A percentile compares a stretch with the other conserved stretches of the same genome.
Conservation (phyloP, 1,284 basidiomycete genomes). For the Ceratobasidium papillatum region DNA sequence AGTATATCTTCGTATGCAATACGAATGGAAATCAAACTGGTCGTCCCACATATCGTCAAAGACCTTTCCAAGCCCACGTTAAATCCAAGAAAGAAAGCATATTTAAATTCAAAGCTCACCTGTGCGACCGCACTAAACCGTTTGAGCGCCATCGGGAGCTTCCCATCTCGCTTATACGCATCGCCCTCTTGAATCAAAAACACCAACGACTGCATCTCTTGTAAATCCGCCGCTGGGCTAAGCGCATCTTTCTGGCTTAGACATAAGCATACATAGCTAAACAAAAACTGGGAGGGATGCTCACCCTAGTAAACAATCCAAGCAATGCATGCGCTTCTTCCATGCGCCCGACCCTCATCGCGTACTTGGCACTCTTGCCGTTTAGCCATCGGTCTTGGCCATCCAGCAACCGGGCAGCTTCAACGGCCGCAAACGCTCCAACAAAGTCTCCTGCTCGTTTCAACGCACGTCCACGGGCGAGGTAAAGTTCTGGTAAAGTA, state of each 20-base stretch:
- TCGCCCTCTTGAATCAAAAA: constrained; percentile 88
- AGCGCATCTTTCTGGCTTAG: constrained; percentile 77
- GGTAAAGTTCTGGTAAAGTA: constrained; percentile 90
- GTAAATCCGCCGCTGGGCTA: constrained; percentile 80
- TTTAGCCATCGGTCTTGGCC: constrained; percentile 97
- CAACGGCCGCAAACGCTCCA: constrained; percentile 79
- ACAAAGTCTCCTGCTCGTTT: constrained; percentile 87
- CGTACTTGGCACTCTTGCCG: constrained; percentile 93
- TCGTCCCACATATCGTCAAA: constrained; percentile 94
- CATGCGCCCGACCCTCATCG: constrained; percentile 80
- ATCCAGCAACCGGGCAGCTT: constrained; percentile 87
- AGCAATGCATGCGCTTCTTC: constrained; percentile 78
- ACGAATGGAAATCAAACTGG: constrained; percentile 98
- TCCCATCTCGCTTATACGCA: constrained; percentile 70
- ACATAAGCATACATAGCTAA: constrained; percentile 41
- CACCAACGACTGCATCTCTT: constrained; percentile 96
- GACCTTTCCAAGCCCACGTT: constrained; percentile 56
- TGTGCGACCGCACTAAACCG: constrained; percentile 81
- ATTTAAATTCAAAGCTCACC: constrained; percentile 55
- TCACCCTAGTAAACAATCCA: constrained; percentile 88
- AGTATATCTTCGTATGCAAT: constrained; percentile 90
- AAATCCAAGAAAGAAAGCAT: not conserved
- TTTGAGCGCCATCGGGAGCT: constrained; percentile 86
- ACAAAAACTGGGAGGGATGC: constrained; percentile 40
- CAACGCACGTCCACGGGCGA: constrained; percentile 83